Conservation (phyloP, 371 early-diverging fungal genomes). For the Actinomortierella wolfii region DNA sequence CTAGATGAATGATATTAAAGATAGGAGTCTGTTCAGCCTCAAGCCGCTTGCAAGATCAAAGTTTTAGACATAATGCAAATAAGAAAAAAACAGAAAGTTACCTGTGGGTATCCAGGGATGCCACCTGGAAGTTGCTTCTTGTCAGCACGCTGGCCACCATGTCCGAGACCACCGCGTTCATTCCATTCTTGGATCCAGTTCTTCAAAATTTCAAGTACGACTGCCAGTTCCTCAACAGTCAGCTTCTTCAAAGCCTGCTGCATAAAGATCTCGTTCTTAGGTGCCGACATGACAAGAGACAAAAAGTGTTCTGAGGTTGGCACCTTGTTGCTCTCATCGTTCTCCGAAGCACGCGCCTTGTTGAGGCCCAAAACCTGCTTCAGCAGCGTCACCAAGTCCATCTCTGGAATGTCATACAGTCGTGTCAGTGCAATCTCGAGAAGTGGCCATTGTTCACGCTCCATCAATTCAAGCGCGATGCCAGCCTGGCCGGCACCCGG, state of each 20-base stretch:
- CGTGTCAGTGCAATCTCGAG: constrained; percentile 54
- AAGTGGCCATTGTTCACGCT: constrained; percentile 59
- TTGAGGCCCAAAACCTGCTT: constrained; percentile 42
- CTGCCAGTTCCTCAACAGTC: constrained; percentile 51
- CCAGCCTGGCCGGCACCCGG: constrained; percentile 56
- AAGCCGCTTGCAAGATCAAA: neutral
- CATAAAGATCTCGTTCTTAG: constrained; percentile 66
- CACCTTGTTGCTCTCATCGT: constrained; percentile 21
- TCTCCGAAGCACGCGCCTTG: constrained; percentile 10
- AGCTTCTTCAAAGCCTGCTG: constrained; percentile 60
- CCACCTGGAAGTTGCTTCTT: constrained; percentile 28
- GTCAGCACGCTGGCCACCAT: constrained; percentile 22
- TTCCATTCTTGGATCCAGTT: constrained; percentile 50
- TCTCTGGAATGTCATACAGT: constrained; percentile 65
- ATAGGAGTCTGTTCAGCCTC: neutral
- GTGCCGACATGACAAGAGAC: constrained; percentile 52
- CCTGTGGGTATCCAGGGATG: constrained; percentile 43
- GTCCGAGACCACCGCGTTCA: constrained; percentile 40
- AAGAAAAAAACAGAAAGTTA: constrained; percentile 14
- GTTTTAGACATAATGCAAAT: neutral
- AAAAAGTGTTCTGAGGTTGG: constrained; percentile 48
- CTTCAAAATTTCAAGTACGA: constrained; percentile 49
- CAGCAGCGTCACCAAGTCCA: constrained; percentile 54
- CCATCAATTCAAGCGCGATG: constrained; percentile 52
- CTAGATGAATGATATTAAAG: constrained; percentile 24